Percentiles rank a stretch among this genome's conserved stretches.
phyloP scores from a whole-genome alignment of 345 rosid genomes.

The Euclidium syriacum region DNA sequence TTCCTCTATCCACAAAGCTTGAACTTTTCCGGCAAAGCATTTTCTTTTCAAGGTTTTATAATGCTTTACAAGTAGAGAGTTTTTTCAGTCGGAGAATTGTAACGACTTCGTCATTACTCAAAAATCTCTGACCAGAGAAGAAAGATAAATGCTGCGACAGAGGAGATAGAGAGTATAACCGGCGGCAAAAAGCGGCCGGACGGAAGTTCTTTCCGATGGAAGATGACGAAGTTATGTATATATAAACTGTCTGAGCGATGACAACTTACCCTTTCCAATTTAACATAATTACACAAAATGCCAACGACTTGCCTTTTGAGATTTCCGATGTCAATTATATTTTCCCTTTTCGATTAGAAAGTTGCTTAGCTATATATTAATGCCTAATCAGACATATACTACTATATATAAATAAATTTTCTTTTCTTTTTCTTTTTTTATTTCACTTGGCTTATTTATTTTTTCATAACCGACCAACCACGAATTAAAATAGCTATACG shows the following conservation, averaged over 20 bases:
- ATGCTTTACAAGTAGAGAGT: constrained; percentile 1
- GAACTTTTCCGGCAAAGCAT: constrained; percentile 71
- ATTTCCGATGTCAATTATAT: constrained; percentile 22
- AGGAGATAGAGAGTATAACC: constrained; percentile 1
- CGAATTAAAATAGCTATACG: not conserved
- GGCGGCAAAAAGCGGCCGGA: constrained; percentile 23
- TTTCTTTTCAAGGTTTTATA: not conserved
- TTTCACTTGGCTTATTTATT: not conserved
- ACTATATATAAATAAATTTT: not conserved
- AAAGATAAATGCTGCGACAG: not conserved
- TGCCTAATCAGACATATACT: constrained; percentile 6
- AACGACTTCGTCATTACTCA: not conserved
- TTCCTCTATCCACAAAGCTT: constrained; percentile 50
- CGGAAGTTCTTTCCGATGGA: constrained; percentile 8
- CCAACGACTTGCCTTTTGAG: constrained; percentile 20
- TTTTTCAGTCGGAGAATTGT: not conserved
- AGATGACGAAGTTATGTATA: constrained; percentile 14
- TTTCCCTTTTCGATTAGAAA: not conserved
- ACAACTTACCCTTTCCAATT: constrained; percentile 11
- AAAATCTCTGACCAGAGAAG: not conserved
- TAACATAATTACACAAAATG: constrained; percentile 25
- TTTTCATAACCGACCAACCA: not conserved
- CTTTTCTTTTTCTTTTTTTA: not conserved
- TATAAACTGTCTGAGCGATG: constrained; percentile 7
- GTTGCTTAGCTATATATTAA: not conserved